Percentiles rank a stretch among this genome's conserved stretches.
Conservation (phyloP, 202 grass and related monocot species). For the Setaria viridis region DNA sequence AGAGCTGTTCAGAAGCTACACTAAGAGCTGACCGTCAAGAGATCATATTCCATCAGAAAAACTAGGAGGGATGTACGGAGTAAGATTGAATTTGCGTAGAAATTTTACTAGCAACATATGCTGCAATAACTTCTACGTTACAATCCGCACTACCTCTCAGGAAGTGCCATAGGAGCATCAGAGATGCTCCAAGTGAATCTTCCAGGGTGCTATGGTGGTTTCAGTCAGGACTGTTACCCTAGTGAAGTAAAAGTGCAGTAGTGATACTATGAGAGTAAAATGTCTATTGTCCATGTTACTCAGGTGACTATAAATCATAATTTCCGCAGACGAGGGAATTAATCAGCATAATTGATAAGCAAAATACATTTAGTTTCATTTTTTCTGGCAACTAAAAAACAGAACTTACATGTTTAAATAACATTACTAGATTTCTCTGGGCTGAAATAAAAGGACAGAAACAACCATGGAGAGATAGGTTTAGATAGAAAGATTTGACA, state of each 20-base stretch:
- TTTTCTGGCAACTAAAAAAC: background rate
- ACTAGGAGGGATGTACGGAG: slow-evolving; percentile 24
- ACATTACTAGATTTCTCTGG: background rate
- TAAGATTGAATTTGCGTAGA: slow-evolving; percentile 13
- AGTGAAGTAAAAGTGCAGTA: background rate
- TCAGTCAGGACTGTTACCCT: slow-evolving; percentile 6
- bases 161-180: background rate
- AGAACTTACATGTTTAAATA: slow-evolving; percentile 10
- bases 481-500: slow-evolving; percentile 13
- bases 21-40: slow-evolving; percentile 18
- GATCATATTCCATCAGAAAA: slow-evolving; percentile 46
- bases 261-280: slow-evolving; percentile 15
- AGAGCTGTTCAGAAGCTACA: slow-evolving; percentile 38
- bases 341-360: slow-evolving; percentile 26
- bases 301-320: background rate
- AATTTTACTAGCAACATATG: slow-evolving; percentile 27
- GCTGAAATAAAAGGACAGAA: background rate
- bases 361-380: background rate
- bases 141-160: slow-evolving; percentile 31
- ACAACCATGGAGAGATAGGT: background rate
- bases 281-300: background rate
- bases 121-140: background rate
- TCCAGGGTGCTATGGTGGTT: background rate
- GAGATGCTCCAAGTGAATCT: slow-evolving; percentile 20
- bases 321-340: background rate